A percentile compares a stretch with the other conserved stretches of the same genome.
These are phyloP conservation scores for Sordariomycetes sp. DNA, from an alignment of 2,329 filamentous ascomycete species.

Conservation along the genomic window DNA sequence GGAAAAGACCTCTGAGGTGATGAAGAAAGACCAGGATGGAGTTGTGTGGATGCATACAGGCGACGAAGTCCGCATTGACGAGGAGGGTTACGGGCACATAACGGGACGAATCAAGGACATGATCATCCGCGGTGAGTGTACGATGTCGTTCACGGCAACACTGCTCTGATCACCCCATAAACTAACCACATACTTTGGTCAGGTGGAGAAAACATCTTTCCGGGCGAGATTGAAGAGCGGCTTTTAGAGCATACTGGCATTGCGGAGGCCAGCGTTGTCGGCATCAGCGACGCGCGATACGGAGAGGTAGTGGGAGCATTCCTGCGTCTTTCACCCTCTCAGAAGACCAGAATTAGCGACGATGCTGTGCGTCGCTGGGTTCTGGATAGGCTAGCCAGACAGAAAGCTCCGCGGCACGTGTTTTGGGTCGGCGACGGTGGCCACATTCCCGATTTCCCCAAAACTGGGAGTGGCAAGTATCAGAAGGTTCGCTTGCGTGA, in stretches of 20 bases:
- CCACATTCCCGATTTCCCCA: too few species aligned
- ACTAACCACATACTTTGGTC: too few species aligned
- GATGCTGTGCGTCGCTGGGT: slow-evolving; percentile 1
- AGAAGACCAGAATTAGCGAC: background rate
- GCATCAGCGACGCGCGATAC: slow-evolving; percentile 64
- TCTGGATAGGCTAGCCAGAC: background rate
- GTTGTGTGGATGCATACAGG: slow-evolving; percentile 71
- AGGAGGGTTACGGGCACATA: slow-evolving; percentile 68
- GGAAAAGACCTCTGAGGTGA: slow-evolving; percentile 15
- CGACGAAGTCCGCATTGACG: slow-evolving; percentile 72
- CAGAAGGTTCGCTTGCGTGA: too few species aligned
- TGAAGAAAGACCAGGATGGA: slow-evolving; percentile 25
- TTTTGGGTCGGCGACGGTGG: slow-evolving; percentile 6
- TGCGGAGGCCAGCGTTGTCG: slow-evolving; percentile 65
- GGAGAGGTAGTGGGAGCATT: slow-evolving; percentile 77
- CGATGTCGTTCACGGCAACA: too few species aligned
- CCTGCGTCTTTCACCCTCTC: slow-evolving; percentile 24
- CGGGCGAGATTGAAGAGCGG: slow-evolving; percentile 74
- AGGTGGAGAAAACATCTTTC: slow-evolving; percentile 88
- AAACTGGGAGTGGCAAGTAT: too few species aligned
- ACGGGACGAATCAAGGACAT: slow-evolving; percentile 80
- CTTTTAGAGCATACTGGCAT: slow-evolving; percentile 60
- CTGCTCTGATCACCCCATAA: too few species aligned
- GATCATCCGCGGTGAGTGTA: slow-evolving; percentile 76
- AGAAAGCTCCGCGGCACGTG: slow-evolving; percentile 2